These are phyloP conservation scores for Vanilla planifolia DNA, from an alignment of 106 monocot species.

Conservation along the genomic window DNA sequence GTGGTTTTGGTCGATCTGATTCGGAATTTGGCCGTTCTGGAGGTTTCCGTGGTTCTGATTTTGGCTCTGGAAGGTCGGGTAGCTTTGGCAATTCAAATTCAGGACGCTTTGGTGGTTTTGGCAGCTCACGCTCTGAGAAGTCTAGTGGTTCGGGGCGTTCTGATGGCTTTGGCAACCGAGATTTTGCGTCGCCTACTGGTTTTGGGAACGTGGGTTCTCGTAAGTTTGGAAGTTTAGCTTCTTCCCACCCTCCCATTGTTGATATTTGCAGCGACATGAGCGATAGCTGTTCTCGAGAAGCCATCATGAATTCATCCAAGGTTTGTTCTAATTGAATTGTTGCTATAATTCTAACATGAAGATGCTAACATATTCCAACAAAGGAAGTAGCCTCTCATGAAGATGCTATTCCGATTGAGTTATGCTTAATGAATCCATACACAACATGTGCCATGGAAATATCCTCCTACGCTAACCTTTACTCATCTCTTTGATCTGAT, in stretches of 20 bases:
- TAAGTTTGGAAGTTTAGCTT: constrained; percentile 18
- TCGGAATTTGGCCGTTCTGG: constrained; percentile 24
- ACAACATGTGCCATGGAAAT: no score
- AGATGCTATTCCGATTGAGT: no score
- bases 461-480: no score
- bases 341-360: neutral
- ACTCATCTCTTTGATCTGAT: neutral
- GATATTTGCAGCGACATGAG: neutral
- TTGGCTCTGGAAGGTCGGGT: constrained; percentile 19
- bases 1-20: constrained; percentile 24
- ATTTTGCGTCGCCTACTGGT: constrained; percentile 16
- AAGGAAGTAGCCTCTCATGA: no score
- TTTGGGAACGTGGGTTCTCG: constrained; percentile 23
- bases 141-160: constrained; percentile 15
- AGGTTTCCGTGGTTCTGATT: constrained; percentile 18
- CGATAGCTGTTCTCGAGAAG: neutral
- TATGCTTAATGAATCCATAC: no score
- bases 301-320: neutral
- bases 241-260: neutral
- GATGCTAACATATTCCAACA: no score
- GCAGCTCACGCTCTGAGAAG: neutral
- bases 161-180: constrained; percentile 4
- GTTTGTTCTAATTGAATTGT: neutral
- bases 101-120: constrained; percentile 33
- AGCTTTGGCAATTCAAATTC: constrained; percentile 13